Evolutionary conservation across 495 filamentous ascomycete species (phyloP).

Genomic region (Hypoxylon intermedium): DNA sequence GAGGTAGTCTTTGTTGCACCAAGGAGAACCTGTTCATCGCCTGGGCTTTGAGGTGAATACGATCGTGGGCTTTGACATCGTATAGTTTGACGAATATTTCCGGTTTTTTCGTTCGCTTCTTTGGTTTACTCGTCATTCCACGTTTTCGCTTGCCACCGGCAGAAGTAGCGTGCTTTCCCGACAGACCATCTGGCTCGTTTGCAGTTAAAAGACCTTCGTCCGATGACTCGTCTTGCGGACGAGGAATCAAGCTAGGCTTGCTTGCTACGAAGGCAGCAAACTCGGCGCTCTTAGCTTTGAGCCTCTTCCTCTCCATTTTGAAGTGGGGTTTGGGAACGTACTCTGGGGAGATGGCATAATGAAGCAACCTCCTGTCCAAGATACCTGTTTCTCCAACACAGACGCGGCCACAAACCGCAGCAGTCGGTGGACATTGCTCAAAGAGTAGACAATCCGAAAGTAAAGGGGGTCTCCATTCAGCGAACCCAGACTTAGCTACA

Average conservation of each 20-base stretch:
- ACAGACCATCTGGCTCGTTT: background rate
- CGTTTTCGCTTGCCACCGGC: slow-evolving; percentile 22
- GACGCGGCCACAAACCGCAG: slow-evolving; percentile 6
- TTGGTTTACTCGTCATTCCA: background rate
- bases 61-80: slow-evolving; percentile 28
- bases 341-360: slow-evolving; percentile 13
- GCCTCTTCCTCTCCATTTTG: slow-evolving; percentile 30
- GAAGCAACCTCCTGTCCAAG: slow-evolving; percentile 26
- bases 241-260: slow-evolving; percentile 14
- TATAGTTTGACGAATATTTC: slow-evolving; percentile 17
- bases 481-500: slow-evolving; percentile 11
- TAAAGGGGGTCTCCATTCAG: slow-evolving; percentile 16
- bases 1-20: slow-evolving; percentile 26
- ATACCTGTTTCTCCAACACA: slow-evolving; percentile 15
- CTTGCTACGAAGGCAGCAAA: slow-evolving; percentile 23
- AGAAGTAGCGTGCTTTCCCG: background rate
- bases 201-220: slow-evolving; percentile 22
- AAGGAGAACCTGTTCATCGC: slow-evolving; percentile 17
- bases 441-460: slow-evolving; percentile 12
- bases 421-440: slow-evolving; percentile 2
- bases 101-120: slow-evolving; percentile 20
- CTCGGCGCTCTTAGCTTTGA: slow-evolving; percentile 22
- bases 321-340: slow-evolving; percentile 33
- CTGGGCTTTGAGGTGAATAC: slow-evolving; percentile 18
- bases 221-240: slow-evolving; percentile 27